Evolutionary conservation across 2,329 filamentous ascomycete genomes (phyloP).

Genomic region (Penicillium sp.): DNA sequence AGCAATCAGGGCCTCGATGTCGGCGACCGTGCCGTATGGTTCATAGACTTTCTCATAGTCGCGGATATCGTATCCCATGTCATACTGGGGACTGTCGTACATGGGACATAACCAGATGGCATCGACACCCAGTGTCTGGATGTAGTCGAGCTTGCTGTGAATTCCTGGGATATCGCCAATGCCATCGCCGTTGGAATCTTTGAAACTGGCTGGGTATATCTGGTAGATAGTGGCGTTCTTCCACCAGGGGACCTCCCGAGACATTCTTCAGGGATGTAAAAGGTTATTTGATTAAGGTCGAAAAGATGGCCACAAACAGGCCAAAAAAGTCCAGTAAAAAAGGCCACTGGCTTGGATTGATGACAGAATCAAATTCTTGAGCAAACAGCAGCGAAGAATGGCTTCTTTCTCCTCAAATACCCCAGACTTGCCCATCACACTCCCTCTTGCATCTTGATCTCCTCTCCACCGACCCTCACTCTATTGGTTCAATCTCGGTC

Average conservation of each 20-base stretch:
- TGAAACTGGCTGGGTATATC: conserved; percentile 41
- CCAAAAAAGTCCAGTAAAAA: background rate
- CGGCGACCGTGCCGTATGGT: conserved; percentile 63
- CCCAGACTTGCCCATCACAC: background rate
- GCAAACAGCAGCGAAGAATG: background rate
- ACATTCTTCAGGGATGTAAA: conserved; percentile 7
- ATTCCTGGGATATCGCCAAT: conserved; percentile 66
- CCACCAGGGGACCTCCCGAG: conserved; percentile 34
- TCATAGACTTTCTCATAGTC: conserved; percentile 65
- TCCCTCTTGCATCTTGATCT: conserved; percentile 8
- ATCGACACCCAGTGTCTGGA: conserved; percentile 63
- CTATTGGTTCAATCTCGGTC: conserved; percentile 15
- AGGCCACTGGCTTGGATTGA: background rate
- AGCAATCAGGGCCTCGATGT: conserved; percentile 61
- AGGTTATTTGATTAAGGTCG: background rate
- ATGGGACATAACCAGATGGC: conserved; percentile 70
- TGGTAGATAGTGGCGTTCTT: conserved; percentile 42
- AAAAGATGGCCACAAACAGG: background rate
- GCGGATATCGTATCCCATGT: conserved; percentile 70
- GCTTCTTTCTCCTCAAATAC: background rate
- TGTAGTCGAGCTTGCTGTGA: conserved; percentile 62
- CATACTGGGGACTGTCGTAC: conserved; percentile 64
- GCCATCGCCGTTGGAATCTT: conserved; percentile 60
- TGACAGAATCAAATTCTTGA: background rate
- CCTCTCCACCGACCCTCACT: background rate